Conservation (phyloP, 2,329 filamentous ascomycete genomes). For the Madurella mycetomatis region DNA sequence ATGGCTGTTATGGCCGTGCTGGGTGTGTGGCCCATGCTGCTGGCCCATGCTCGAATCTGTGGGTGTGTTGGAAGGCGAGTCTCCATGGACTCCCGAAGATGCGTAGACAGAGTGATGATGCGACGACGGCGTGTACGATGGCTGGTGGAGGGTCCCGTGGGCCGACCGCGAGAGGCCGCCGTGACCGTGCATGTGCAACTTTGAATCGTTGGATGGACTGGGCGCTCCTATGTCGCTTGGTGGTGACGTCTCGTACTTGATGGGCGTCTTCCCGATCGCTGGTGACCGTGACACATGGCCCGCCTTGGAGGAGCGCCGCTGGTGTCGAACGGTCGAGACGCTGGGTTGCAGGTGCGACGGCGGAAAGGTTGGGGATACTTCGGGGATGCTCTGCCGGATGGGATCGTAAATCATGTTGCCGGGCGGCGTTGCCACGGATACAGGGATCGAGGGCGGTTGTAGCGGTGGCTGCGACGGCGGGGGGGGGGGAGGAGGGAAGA, state of each 20-base stretch:
- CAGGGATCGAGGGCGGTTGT: conserved; percentile 24
- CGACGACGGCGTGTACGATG: conserved; percentile 37
- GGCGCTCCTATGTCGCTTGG: conserved; percentile 29
- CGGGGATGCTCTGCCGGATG: conserved; percentile 52
- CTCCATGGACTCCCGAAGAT: conserved; percentile 34
- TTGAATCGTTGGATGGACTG: conserved; percentile 29
- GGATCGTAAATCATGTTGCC: conserved; percentile 59
- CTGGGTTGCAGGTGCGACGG: conserved; percentile 47
- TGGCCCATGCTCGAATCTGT: conserved; percentile 30
- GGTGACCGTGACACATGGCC: conserved; percentile 26
- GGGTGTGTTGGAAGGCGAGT: conserved; percentile 41
- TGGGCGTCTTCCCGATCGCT: conserved; percentile 22
- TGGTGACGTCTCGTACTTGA: conserved; percentile 24
- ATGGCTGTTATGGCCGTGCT: not conserved
- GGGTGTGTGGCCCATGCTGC: conserved; percentile 11
- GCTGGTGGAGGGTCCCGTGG: conserved; percentile 22
- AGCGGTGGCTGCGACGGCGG: conserved; percentile 11
- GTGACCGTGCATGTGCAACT: conserved; percentile 24
- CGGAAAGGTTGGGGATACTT: conserved; percentile 41
- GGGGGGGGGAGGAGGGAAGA: not conserved
- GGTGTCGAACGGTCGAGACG: conserved; percentile 45
- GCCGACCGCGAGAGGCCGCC: conserved; percentile 21
- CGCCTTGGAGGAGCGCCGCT: conserved; percentile 31
- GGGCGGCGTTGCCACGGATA: conserved; percentile 45
- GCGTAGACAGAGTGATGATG: conserved; percentile 43